These are phyloP conservation scores for Leptodermis oblonga DNA, from an alignment of 257 asterid species.

Conservation along the genomic window DNA sequence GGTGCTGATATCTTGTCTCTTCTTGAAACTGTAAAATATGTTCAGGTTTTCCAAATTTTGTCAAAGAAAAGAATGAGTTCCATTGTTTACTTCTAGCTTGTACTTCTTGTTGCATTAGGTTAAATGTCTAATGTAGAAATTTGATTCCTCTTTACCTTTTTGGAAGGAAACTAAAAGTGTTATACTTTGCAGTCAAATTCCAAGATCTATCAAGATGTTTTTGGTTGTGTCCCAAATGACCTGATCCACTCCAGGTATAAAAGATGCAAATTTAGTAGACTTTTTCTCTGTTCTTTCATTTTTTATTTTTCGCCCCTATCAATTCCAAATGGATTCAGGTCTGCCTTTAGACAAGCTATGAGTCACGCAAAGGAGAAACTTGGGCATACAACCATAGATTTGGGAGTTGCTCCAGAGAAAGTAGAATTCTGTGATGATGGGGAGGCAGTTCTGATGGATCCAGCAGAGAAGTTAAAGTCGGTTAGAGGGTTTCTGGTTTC, in stretches of 20 bases:
- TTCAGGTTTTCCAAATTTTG: no score
- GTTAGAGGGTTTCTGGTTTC: conserved; percentile 72
- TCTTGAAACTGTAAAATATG: no score
- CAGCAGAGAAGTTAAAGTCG: conserved; percentile 44
- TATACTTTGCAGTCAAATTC: conserved; percentile 58
- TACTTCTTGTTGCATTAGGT: background rate
- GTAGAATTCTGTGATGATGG: conserved; percentile 45
- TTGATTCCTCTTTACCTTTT: background rate
- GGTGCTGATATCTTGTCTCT: background rate
- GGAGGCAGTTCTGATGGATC: conserved; percentile 29
- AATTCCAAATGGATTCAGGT: conserved; percentile 29
- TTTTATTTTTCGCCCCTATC: background rate
- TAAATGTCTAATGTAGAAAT: no score
- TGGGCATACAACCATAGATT: conserved; percentile 76
- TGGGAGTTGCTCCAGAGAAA: conserved; percentile 77
- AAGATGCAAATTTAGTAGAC: background rate
- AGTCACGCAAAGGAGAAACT: conserved; percentile 69
- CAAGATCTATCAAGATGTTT: conserved; percentile 69
- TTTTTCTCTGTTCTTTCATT: background rate
- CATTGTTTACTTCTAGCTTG: background rate
- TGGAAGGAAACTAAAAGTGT: background rate
- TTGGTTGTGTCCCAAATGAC: conserved; percentile 88
- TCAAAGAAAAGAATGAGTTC: background rate
- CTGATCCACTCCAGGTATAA: conserved; percentile 70
- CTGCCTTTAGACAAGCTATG: conserved; percentile 73